A percentile compares a stretch with the other conserved stretches of the same genome.
Conservation (phyloP, 352 stramenopile species). For the Phytophthora brassicae region DNA sequence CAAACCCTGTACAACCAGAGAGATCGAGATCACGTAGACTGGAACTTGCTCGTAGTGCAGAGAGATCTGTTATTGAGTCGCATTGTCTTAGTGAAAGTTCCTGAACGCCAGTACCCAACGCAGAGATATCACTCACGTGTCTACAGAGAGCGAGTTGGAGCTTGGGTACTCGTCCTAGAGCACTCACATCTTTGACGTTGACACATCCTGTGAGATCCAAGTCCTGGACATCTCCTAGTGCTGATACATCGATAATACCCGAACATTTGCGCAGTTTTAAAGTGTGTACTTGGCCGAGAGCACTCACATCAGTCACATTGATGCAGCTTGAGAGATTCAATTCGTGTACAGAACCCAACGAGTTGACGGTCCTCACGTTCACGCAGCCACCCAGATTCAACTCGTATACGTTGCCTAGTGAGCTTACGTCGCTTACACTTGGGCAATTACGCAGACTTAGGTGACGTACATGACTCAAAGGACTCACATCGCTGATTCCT, state of each 20-base stretch:
- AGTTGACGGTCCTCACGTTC: constrained; percentile 45
- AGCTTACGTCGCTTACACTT: constrained; percentile 45
- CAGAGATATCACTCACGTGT: constrained; percentile 53
- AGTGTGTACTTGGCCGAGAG: constrained; percentile 45
- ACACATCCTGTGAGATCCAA: constrained; percentile 66
- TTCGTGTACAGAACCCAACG: constrained; percentile 38
- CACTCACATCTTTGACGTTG: constrained; percentile 48
- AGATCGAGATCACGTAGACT: constrained; percentile 55
- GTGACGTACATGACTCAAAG: constrained; percentile 37
- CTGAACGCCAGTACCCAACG: constrained; percentile 30
- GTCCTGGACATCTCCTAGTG: constrained; percentile 41
- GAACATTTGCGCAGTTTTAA: constrained; percentile 55
- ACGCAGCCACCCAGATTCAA: constrained; percentile 63
- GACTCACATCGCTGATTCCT: constrained; percentile 47
- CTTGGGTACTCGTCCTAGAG: constrained; percentile 43
- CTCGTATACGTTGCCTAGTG: constrained; percentile 47
- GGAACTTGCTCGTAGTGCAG: constrained; percentile 31
- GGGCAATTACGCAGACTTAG: constrained; percentile 68
- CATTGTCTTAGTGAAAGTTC: constrained; percentile 60
- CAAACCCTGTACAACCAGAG: constrained; percentile 51
- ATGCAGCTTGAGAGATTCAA: constrained; percentile 63
- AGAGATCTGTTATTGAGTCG: constrained; percentile 45
- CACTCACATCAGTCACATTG: constrained; percentile 56
- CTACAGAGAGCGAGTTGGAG: constrained; percentile 62
- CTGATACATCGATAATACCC: constrained; percentile 41